phyloP scores from a whole-genome alignment of 768 basidiomycete species.

The Boletus tomentosulus region DNA sequence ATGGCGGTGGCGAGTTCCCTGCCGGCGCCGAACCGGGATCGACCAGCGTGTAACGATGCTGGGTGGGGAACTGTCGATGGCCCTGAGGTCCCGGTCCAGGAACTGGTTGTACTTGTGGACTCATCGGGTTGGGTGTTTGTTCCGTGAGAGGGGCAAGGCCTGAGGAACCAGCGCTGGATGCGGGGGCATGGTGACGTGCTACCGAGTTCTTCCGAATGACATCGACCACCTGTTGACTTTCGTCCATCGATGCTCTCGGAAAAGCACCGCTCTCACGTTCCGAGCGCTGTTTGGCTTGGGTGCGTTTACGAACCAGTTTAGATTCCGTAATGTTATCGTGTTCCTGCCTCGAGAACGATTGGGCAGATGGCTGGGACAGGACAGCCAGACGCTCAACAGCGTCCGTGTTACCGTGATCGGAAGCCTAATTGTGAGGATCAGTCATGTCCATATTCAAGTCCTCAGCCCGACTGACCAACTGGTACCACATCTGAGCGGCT shows the following conservation, averaged over 20 bases:
- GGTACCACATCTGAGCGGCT: slow-evolving; percentile 76
- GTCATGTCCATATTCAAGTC: not conserved
- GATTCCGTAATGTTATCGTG: slow-evolving; percentile 76
- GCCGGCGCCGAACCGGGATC: slow-evolving; percentile 34
- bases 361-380: slow-evolving; percentile 56
- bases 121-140: slow-evolving; percentile 4
- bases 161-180: slow-evolving; percentile 4
- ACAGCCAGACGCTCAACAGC: slow-evolving; percentile 71
- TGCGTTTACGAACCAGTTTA: slow-evolving; percentile 80
- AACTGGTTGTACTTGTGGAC: slow-evolving; percentile 3
- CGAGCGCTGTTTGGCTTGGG: slow-evolving; percentile 61
- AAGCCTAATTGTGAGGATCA: slow-evolving; percentile 46
- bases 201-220: slow-evolving; percentile 50
- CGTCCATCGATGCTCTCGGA: slow-evolving; percentile 23
- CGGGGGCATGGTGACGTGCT: slow-evolving; percentile 15
- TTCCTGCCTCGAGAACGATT: slow-evolving; percentile 68
- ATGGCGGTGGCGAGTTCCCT: slow-evolving; percentile 8
- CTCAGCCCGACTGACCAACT: slow-evolving; percentile 37
- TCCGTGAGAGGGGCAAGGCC: slow-evolving; percentile 15
- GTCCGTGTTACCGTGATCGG: slow-evolving; percentile 75
- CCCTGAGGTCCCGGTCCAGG: slow-evolving; percentile 1
- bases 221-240: slow-evolving; percentile 48
- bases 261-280: slow-evolving; percentile 16
- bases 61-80: slow-evolving; percentile 30
- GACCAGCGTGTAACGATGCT: slow-evolving; percentile 46